Conservation (phyloP, 140 eudicot genomes). For the Artemisia princeps region DNA sequence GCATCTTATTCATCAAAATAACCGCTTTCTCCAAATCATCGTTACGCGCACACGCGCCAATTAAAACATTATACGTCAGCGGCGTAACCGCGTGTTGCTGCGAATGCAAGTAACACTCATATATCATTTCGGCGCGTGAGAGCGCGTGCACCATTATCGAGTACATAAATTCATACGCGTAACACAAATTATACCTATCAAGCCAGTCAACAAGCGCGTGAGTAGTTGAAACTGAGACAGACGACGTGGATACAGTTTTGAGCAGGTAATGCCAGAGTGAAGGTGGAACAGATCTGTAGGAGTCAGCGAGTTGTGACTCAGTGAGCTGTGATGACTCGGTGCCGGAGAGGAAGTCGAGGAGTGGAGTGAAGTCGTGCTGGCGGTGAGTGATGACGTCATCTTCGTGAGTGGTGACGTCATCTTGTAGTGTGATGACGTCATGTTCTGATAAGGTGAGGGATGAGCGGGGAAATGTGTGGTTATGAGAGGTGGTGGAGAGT, state of each 20-base stretch:
- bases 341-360: conserved; percentile 58
- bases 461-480: conserved; percentile 31
- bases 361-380: conserved; percentile 82
- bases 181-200: conserved; percentile 63
- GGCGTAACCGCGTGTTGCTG: conserved; percentile 73
- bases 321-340: conserved; percentile 27
- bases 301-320: conserved; percentile 63
- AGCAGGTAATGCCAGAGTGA: conserved; percentile 83
- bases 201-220: conserved; percentile 75
- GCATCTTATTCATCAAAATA: conserved; percentile 60
- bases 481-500: background rate
- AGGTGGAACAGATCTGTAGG: conserved; percentile 70
- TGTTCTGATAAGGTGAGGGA: conserved; percentile 27
- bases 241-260: conserved; percentile 51
- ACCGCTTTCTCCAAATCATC: conserved; percentile 79
- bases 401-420: conserved; percentile 30
- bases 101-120: conserved; percentile 78
- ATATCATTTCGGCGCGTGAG: conserved; percentile 64
- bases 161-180: conserved; percentile 68
- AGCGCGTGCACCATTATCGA: conserved; percentile 73
- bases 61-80: conserved; percentile 70
- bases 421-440: conserved; percentile 29
- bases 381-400: conserved; percentile 17
- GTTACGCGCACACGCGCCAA: conserved; percentile 86
- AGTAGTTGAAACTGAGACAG: conserved; percentile 31